A percentile compares a stretch with the other conserved stretches of the same genome.
phyloP scores from a whole-genome alignment of 2,329 filamentous ascomycete species.

The Ceratocystis alfenasii region DNA sequence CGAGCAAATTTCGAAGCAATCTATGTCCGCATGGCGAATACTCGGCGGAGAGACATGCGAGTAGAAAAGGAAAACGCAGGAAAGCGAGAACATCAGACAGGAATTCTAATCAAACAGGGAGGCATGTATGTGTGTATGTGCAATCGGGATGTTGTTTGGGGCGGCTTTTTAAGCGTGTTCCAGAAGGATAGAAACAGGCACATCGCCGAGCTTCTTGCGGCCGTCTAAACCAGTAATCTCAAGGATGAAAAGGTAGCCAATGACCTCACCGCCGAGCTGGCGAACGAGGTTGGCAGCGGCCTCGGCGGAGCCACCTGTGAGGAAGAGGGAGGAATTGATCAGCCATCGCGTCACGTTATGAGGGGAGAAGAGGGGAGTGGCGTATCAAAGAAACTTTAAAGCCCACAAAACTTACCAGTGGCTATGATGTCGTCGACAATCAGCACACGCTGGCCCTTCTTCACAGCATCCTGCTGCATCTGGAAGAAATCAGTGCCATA shows the following conservation, averaged over 20 bases:
- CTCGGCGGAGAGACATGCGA: background rate
- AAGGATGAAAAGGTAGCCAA: conserved; percentile 90
- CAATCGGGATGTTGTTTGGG: background rate
- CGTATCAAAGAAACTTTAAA: conserved; percentile 18
- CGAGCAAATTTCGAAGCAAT: background rate
- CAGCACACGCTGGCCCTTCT: conserved; percentile 76
- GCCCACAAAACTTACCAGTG: conserved; percentile 55
- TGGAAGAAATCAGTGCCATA: conserved; percentile 93
- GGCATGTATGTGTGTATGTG: conserved; percentile 1
- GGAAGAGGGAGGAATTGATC: conserved; percentile 7
- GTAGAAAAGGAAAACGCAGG: background rate
- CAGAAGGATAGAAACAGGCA: conserved; percentile 71
- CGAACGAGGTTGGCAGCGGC: conserved; percentile 78
- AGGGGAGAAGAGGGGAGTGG: conserved; percentile 13
- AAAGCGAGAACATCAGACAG: background rate
- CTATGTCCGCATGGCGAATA: background rate
- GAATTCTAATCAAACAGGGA: background rate
- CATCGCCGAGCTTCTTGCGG: conserved; percentile 70
- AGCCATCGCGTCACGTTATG: conserved; percentile 9
- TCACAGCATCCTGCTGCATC: conserved; percentile 80
- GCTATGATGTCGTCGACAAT: conserved; percentile 98
- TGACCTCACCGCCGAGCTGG: conserved; percentile 70
- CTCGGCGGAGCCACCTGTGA: conserved; percentile 71
- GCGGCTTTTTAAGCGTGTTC: conserved; percentile 34
- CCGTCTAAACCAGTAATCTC: conserved; percentile 91